These are phyloP conservation scores for Aristolochia contorta DNA, from an alignment of 164 flowering plant genomes.

Conservation along the genomic window DNA sequence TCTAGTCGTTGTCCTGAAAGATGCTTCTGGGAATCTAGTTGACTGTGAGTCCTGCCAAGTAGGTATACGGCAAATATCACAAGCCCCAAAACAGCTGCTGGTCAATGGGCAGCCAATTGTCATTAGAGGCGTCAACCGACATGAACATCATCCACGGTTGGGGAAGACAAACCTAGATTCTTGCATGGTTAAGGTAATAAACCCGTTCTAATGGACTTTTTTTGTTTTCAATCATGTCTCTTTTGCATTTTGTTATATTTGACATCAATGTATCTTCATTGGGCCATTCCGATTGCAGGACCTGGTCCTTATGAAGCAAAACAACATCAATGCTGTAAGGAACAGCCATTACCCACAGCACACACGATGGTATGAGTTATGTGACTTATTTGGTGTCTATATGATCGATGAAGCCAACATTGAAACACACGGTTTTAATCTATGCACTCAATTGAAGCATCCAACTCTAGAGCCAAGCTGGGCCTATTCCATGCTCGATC, in stretches of 20 bases:
- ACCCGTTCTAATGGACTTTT: neutral
- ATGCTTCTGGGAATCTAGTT: constrained; percentile 57
- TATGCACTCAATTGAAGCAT: constrained; percentile 47
- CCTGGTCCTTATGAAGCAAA: constrained; percentile 85
- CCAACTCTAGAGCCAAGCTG: constrained; percentile 75
- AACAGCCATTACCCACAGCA: constrained; percentile 99
- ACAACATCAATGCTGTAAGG: constrained; percentile 93
- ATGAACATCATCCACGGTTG: constrained; percentile 93
- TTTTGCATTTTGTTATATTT: constrained; percentile 1
- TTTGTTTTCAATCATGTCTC: neutral
- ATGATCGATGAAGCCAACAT: constrained; percentile 99
- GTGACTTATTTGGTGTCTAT: constrained; percentile 91
- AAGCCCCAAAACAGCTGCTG: constrained; percentile 79
- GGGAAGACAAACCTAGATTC: constrained; percentile 91
- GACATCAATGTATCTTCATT: neutral
- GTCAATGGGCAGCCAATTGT: constrained; percentile 78
- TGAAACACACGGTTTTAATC: constrained; percentile 91
- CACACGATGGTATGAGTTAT: constrained; percentile 93
- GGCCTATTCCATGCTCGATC: constrained; percentile 85
- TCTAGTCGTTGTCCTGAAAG: constrained; percentile 75
- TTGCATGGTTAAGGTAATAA: constrained; percentile 85
- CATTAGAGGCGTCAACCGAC: constrained; percentile 92
- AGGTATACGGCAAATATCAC: constrained; percentile 67
- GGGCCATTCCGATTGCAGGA: constrained; percentile 42
- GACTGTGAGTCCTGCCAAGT: constrained; percentile 96